These are phyloP conservation scores for Eucalyptus regnans DNA, from an alignment of 345 rosid genomes.

Conservation along the genomic window DNA sequence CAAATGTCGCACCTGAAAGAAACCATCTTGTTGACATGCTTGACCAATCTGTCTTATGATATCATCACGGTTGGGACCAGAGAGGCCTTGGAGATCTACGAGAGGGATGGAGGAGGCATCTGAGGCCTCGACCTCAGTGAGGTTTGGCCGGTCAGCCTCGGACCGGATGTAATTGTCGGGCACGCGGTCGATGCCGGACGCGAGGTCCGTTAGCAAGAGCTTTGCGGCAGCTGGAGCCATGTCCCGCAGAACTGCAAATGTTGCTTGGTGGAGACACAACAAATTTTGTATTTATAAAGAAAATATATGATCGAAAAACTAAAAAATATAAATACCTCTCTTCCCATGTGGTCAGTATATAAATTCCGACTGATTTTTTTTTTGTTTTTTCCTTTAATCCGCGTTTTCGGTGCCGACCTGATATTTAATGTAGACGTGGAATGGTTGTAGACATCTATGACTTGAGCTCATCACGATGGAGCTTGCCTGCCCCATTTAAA, in stretches of 20 bases:
- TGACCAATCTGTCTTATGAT: constrained; percentile 26
- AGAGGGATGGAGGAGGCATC: constrained; percentile 35
- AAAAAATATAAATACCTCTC: neutral
- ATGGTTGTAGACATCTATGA: neutral
- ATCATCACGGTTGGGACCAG: constrained; percentile 19
- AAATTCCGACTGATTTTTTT: neutral
- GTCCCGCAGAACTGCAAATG: neutral
- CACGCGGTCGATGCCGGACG: constrained; percentile 14
- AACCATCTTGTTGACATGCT: constrained; percentile 51
- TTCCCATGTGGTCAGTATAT: neutral
- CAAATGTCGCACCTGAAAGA: constrained; percentile 10
- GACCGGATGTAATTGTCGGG: constrained; percentile 52
- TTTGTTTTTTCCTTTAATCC: neutral
- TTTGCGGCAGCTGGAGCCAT: constrained; percentile 5
- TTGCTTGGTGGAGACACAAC: neutral
- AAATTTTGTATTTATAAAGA: neutral
- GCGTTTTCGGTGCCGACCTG: neutral
- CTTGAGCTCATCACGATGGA: neutral
- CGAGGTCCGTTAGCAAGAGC: constrained; percentile 39
- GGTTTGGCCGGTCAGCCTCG: constrained; percentile 53
- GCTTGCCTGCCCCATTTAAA: neutral
- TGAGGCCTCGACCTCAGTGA: constrained; percentile 18
- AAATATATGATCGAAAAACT: neutral
- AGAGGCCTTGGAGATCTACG: constrained; percentile 43
- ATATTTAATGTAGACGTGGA: neutral